phyloP scores from a whole-genome alignment of 805 yeast genomes.

The Candida odintsovae region DNA sequence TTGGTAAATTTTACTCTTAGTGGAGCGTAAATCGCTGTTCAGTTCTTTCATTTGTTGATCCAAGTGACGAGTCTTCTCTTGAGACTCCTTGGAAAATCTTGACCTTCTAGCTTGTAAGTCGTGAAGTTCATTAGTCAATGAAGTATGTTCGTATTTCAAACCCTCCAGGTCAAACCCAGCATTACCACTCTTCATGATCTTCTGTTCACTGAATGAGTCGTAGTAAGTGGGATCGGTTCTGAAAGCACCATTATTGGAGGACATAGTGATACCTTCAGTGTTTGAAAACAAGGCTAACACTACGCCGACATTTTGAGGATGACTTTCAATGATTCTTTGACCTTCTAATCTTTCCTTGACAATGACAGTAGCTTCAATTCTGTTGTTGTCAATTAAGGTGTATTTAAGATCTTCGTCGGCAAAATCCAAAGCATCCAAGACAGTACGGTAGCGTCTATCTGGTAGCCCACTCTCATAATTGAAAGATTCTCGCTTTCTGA shows the following conservation, averaged over 20 bases:
- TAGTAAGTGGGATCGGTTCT: conserved; percentile 51
- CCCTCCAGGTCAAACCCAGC: conserved; percentile 7
- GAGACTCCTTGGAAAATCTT: conserved; percentile 13
- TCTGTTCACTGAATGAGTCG: conserved; percentile 9
- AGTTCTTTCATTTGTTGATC: not conserved
- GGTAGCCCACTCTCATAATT: conserved; percentile 45
- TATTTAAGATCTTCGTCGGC: conserved; percentile 49
- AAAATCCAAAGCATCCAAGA: conserved; percentile 58
- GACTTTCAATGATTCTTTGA: conserved; percentile 32
- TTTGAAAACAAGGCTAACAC: conserved; percentile 38
- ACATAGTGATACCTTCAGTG: conserved; percentile 39
- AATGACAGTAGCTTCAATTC: conserved; percentile 54
- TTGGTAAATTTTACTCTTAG: conserved; percentile 26
- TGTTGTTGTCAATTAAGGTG: conserved; percentile 56
- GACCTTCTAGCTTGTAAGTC: conserved; percentile 4
- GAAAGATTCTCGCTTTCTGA: conserved; percentile 52
- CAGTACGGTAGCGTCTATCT: conserved; percentile 32
- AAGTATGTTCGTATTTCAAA: not conserved
- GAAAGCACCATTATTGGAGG: conserved; percentile 37
- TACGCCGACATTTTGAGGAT: conserved; percentile 34
- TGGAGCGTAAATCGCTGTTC: not conserved
- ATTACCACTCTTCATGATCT: conserved; percentile 9
- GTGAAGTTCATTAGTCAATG: not conserved
- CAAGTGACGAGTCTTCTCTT: not conserved
- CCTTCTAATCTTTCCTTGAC: conserved; percentile 48